Evolutionary conservation across 805 yeast genomes (phyloP), one percentile per base, ranked within the genome.

Genomic region (Metschnikowia peoriensis): DNA sequence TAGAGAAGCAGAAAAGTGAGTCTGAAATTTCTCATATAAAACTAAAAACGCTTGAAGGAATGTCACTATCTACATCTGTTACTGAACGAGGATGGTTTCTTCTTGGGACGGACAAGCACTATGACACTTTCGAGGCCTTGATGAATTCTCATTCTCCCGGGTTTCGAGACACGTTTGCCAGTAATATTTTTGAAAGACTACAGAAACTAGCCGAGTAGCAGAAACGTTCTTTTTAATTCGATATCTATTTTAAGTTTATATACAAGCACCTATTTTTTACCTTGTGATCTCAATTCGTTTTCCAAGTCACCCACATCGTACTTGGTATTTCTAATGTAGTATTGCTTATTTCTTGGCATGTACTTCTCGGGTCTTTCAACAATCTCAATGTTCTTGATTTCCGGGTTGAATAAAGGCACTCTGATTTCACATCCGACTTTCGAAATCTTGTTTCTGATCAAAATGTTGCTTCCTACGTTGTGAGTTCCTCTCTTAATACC

Each of bases 351-450:
- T 81, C 96, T 84, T 11, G 75, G 64, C 76, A 87, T 83, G 70
- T 89, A 85, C 64, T 80, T 81, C 57, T 73, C 69, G 38, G 96
- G 93, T 69, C 85, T 85, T 69, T 88, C 80, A 56, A 93, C 69
- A 39, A 91, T 69, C 70, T 92, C 97, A 49, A 93, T 77, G 68
- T 86, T 82, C 56, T 84, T 81, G 51, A 94, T 78, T 50, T 83
- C 76, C 7, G 97, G 97, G 56, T 86, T 87, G 75, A 78, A 93
- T 28, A 93, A 71, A 29, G 93, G 92, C 45, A 91, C 82, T 56
- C 93, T 78, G 56, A 86, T 73, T 65, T 93, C 98, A 46, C 89
- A 93, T 51, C 96, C 96, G n/a, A 89, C 72, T 61, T 87, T 88
- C 56, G 85, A 79, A 60, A 89, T 76, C 66, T 87, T 89, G 66